phyloP scores from a whole-genome alignment of 2,329 filamentous ascomycete species.

The Pestalotiopsis sp. region DNA sequence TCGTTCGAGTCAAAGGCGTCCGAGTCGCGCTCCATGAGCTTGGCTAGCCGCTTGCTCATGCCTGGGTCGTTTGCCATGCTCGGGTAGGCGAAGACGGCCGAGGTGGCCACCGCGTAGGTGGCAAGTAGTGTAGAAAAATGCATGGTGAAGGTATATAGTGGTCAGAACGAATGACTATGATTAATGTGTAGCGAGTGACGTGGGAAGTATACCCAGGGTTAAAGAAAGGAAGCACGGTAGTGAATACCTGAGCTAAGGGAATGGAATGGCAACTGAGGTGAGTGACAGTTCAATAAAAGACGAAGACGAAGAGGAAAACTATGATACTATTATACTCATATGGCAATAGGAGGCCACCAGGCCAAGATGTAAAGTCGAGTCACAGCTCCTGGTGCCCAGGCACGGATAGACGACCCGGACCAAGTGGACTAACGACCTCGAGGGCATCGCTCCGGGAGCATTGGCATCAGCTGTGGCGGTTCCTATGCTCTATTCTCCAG shows the following conservation, averaged over 20 bases:
- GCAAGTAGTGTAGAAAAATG: neutral
- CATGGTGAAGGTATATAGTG: neutral
- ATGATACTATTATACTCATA: neutral
- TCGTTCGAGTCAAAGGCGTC: constrained; percentile 22
- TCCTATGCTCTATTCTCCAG: neutral
- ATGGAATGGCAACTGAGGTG: neutral
- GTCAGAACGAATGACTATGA: neutral
- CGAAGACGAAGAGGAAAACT: neutral
- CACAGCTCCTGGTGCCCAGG: neutral
- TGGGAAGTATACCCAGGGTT: neutral
- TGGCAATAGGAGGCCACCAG: neutral
- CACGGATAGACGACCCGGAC: neutral
- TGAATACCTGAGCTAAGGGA: neutral
- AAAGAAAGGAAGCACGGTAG: neutral
- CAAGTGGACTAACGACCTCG: neutral
- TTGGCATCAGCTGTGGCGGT: neutral
- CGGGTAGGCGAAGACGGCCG: constrained; percentile 13
- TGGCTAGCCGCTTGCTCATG: neutral
- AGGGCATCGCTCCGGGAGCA: neutral
- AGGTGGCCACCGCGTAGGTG: neutral
- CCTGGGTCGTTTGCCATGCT: constrained; percentile 15
- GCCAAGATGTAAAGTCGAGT: neutral
- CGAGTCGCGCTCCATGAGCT: neutral
- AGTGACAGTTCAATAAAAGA: neutral
- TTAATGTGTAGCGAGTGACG: neutral